phyloP scores from a whole-genome alignment of 2,329 filamentous ascomycete genomes.

The Emergomyces pasteurianus region DNA sequence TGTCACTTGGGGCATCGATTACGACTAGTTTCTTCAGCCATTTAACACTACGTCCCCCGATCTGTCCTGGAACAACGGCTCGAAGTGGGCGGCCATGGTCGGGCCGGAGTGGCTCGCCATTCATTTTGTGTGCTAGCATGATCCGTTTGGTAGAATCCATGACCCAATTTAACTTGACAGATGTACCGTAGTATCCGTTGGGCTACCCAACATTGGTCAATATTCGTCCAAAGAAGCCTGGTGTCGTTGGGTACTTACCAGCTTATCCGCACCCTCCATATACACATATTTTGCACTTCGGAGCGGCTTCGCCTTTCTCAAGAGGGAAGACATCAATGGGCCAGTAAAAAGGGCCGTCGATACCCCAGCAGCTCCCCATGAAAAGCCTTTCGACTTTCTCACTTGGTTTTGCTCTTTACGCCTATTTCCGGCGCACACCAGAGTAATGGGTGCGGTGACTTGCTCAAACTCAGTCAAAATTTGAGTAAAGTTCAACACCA shows the following conservation, averaged over 20 bases:
- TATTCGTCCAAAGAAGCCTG: constrained; percentile 1
- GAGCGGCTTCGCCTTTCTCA: constrained; percentile 55
- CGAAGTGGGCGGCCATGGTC: constrained; percentile 80
- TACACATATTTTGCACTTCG: constrained; percentile 69
- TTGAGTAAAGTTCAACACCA: constrained; percentile 59
- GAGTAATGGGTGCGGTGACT: constrained; percentile 72
- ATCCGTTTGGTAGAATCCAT: constrained; percentile 73
- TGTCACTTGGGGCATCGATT: constrained; percentile 68
- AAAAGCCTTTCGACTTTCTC: constrained; percentile 85
- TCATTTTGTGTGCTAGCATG: constrained; percentile 84
- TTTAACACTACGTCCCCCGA: constrained; percentile 84
- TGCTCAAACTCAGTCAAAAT: constrained; percentile 66
- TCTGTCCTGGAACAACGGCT: constrained; percentile 77
- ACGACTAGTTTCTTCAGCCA: constrained; percentile 77
- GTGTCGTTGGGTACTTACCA: constrained; percentile 33
- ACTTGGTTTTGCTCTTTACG: constrained; percentile 89
- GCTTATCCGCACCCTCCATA: constrained; percentile 79
- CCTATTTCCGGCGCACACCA: constrained; percentile 85
- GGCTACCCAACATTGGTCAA: constrained; percentile 37
- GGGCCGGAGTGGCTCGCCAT: constrained; percentile 64
- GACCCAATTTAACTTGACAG: constrained; percentile 76
- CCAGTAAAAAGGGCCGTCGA: constrained; percentile 85
- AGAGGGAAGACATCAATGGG: constrained; percentile 59
- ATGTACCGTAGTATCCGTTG: constrained; percentile 82
- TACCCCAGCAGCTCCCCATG: constrained; percentile 78